Percentiles rank a stretch among this genome's conserved stretches.
Evolutionary conservation across 2,329 filamentous ascomycete genomes (phyloP).

Genomic region (Ceratocystis cacaofunesta): DNA sequence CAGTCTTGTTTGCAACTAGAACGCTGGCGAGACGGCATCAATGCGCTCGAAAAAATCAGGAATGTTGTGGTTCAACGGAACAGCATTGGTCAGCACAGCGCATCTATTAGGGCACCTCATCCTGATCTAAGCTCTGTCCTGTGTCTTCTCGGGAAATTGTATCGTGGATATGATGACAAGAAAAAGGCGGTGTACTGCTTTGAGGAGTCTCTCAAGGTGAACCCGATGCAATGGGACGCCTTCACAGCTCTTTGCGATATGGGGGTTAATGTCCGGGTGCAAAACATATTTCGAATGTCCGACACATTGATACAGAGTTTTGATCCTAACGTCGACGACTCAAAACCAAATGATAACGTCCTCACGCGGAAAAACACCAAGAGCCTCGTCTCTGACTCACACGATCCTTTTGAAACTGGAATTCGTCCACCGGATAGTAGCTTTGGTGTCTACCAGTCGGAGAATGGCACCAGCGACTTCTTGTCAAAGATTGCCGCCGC

Average conservation of each 20-base stretch:
- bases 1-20: conserved; percentile 73
- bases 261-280: conserved; percentile 65
- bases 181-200: conserved; percentile 75
- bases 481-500: conserved; percentile 41
- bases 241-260: conserved; percentile 79
- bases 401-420: conserved; percentile 37
- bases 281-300: conserved; percentile 73
- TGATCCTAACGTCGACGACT: conserved; percentile 22
- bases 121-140: conserved; percentile 76
- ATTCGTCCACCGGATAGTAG: conserved; percentile 9
- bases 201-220: conserved; percentile 73
- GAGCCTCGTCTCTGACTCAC: conserved; percentile 16
- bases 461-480: conserved; percentile 28
- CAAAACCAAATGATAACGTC: conserved; percentile 11
- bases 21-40: conserved; percentile 64
- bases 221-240: conserved; percentile 97
- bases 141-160: conserved; percentile 75
- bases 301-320: conserved; percentile 36
- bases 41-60: conserved; percentile 68
- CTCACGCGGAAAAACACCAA: conserved; percentile 16
- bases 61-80: conserved; percentile 61
- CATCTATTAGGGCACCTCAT: conserved; percentile 55
- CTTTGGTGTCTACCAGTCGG: conserved; percentile 17
- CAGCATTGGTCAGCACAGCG: conserved; percentile 68
- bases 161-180: conserved; percentile 66